Percentiles rank a stretch among this genome's conserved stretches.
Evolutionary conservation across 805 yeast genomes (phyloP).

Genomic region (Groenewaldozyma salmanticensis): DNA sequence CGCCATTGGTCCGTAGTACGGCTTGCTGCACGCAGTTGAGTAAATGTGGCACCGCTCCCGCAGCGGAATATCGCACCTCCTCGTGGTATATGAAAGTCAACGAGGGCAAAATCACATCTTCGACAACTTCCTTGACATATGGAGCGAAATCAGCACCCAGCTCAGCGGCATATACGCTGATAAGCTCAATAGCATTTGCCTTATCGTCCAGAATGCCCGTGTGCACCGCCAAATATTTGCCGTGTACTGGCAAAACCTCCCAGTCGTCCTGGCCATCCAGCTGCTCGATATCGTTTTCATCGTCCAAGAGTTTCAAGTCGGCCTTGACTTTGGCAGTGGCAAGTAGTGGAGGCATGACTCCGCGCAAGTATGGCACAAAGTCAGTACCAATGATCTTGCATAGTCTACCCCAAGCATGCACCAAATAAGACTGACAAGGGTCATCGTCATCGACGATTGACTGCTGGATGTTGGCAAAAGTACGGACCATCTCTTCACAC

Average conservation of each 20-base stretch:
- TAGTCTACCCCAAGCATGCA: conserved; percentile 93
- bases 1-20: conserved; percentile 44
- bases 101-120: conserved; percentile 77
- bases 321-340: conserved; percentile 82
- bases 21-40: conserved; percentile 49
- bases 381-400: conserved; percentile 80
- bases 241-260: conserved; percentile 87
- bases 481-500: conserved; percentile 59
- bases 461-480: conserved; percentile 62
- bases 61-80: conserved; percentile 89
- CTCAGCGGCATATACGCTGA: conserved; percentile 75
- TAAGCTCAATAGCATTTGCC: conserved; percentile 80
- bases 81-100: conserved; percentile 86
- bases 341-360: conserved; percentile 82
- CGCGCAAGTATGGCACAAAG: conserved; percentile 72
- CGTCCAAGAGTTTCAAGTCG: conserved; percentile 79
- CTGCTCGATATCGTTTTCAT: conserved; percentile 76
- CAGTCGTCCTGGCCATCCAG: conserved; percentile 81
- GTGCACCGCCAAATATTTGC: conserved; percentile 89
- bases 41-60: conserved; percentile 71
- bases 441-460: conserved; percentile 53
- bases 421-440: conserved; percentile 76
- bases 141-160: conserved; percentile 75
- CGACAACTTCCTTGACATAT: conserved; percentile 68
- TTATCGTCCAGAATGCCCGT: conserved; percentile 93